Percentiles rank a stretch among this genome's conserved stretches.
phyloP scores from a whole-genome alignment of 345 rosid species.

The Syzygium aromaticum region DNA sequence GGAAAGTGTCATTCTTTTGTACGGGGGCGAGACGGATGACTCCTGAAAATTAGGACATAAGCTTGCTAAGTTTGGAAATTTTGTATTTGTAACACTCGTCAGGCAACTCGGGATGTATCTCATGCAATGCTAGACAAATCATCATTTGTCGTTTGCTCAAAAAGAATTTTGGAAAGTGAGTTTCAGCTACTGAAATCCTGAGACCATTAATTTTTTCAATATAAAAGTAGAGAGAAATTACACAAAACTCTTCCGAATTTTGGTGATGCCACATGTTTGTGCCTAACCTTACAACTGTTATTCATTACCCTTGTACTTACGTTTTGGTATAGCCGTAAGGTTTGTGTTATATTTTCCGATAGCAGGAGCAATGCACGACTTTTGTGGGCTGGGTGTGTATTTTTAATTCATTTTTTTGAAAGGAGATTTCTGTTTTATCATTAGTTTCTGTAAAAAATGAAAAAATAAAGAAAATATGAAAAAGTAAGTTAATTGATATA shows the following conservation, averaged over 20 bases:
- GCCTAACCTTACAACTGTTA: too few species aligned
- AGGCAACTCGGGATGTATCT: neutral
- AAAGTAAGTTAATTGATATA: too few species aligned
- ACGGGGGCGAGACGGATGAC: neutral
- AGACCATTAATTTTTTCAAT: neutral
- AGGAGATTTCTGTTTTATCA: neutral
- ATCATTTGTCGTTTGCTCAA: neutral
- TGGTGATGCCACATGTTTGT: neutral
- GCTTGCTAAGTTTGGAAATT: neutral
- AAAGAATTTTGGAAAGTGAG: neutral
- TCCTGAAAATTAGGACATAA: neutral
- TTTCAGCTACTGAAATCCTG: neutral
- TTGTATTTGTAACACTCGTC: neutral
- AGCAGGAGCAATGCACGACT: neutral
- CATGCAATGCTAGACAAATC: neutral
- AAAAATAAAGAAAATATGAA: too few species aligned
- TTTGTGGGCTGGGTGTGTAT: neutral
- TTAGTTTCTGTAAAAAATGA: neutral
- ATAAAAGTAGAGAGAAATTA: neutral
- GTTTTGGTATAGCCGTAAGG: neutral
- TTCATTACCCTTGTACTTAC: too few species aligned
- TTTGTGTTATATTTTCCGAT: too few species aligned
- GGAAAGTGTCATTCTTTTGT: neutral
- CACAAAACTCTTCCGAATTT: neutral
- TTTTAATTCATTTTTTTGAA: too few species aligned